phyloP scores from a whole-genome alignment of 2,329 filamentous ascomycete species.

The Neocatenulostroma microsporum region DNA sequence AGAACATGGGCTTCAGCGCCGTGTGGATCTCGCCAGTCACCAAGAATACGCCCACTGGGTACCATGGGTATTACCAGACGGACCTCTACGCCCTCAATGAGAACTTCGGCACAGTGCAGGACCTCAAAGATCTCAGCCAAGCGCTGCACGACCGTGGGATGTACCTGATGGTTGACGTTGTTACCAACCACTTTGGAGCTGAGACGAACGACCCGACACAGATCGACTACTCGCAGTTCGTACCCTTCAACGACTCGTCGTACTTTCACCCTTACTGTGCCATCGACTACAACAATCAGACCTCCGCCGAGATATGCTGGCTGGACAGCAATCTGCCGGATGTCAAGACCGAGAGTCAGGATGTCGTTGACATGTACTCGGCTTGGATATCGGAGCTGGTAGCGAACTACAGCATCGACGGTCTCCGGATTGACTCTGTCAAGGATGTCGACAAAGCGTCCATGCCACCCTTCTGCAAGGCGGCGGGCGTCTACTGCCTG shows the following conservation, averaged over 20 bases:
- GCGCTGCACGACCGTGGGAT: constrained; percentile 41
- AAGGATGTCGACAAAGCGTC: constrained; percentile 26
- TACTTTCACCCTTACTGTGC: constrained; percentile 36
- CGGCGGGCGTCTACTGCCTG: constrained; percentile 24
- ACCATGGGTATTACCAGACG: constrained; percentile 42
- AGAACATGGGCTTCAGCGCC: constrained; percentile 42
- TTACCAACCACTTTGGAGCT: constrained; percentile 39
- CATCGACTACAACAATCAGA: constrained; percentile 44
- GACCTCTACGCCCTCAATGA: constrained; percentile 40
- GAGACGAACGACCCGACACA: constrained; percentile 17
- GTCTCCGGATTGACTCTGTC: constrained; percentile 28
- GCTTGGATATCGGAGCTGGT: constrained; percentile 36
- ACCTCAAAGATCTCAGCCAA: constrained; percentile 37
- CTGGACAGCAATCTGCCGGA: constrained; percentile 44
- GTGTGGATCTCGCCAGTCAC: constrained; percentile 36
- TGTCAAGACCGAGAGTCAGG: constrained; percentile 37
- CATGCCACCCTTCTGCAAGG: constrained; percentile 19
- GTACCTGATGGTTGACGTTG: constrained; percentile 44
- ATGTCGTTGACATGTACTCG: constrained; percentile 34
- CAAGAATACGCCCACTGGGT: constrained; percentile 35
- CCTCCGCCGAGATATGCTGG: constrained; percentile 38
- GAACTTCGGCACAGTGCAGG: constrained; percentile 39
- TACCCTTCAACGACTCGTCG: constrained; percentile 35
- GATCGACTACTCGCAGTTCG: constrained; percentile 29
- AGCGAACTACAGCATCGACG: constrained; percentile 36